Conservation (phyloP, 768 basidiomycete genomes). For the Collybia mongolica region DNA sequence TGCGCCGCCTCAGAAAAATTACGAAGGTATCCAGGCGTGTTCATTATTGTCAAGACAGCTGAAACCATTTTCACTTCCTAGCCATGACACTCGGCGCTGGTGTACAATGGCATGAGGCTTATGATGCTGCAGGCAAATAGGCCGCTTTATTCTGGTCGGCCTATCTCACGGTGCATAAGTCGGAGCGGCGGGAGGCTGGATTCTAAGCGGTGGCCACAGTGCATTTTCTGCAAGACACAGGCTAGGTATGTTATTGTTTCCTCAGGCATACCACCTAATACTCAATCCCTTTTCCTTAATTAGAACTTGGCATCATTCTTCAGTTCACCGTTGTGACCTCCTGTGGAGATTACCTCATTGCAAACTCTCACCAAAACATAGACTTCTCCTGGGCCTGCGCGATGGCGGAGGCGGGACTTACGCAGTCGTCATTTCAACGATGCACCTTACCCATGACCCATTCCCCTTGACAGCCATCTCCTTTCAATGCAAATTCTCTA, state of each 20-base stretch:
- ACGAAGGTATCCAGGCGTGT: conserved; percentile 11
- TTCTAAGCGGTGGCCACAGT: conserved; percentile 41
- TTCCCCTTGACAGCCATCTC: conserved; percentile 27
- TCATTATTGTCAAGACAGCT: neutral
- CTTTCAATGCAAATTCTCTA: conserved; percentile 29
- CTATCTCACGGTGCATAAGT: conserved; percentile 29
- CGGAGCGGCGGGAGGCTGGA: conserved; percentile 43
- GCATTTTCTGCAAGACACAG: conserved; percentile 31
- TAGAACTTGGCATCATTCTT: conserved; percentile 47
- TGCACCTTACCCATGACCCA: conserved; percentile 40
- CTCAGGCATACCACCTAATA: neutral
- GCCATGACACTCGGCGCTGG: conserved; percentile 28
- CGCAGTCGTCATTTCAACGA: conserved; percentile 46
- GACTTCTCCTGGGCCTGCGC: conserved; percentile 57
- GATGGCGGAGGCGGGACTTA: conserved; percentile 51
- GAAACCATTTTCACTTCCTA: neutral
- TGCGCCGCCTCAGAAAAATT: conserved; percentile 15
- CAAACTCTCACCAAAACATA: conserved; percentile 35
- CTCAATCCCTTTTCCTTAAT: neutral
- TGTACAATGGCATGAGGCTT: conserved; percentile 36
- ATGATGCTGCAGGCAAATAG: conserved; percentile 25
- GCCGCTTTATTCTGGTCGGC: conserved; percentile 38
- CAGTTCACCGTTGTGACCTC: conserved; percentile 45
- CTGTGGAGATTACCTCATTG: conserved; percentile 34
- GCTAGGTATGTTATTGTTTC: conserved; percentile 24